Percentiles rank a stretch among this genome's conserved stretches.
phyloP scores from a whole-genome alignment of 768 basidiomycete species.

The Leccinum truebloodii region DNA sequence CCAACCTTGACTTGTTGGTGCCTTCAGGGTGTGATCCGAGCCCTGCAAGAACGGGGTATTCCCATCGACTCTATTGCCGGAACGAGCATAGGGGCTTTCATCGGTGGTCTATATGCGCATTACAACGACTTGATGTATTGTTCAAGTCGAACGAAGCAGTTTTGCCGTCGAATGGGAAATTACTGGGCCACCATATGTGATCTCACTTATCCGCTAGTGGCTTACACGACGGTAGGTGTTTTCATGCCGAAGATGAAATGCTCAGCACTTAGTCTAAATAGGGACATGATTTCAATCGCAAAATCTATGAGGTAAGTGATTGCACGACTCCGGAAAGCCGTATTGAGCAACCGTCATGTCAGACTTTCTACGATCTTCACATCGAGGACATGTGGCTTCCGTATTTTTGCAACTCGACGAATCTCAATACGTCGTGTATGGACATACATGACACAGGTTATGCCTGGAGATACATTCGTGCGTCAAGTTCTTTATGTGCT shows the following conservation, averaged over 20 bases:
- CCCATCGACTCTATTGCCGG: conserved; percentile 95
- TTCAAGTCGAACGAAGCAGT: conserved; percentile 85
- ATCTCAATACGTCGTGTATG: conserved; percentile 95
- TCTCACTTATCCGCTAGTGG: conserved; percentile 77
- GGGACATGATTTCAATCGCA: conserved; percentile 95
- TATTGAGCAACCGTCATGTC: conserved; percentile 10
- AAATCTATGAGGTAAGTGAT: conserved; percentile 77
- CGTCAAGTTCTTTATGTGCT: conserved; percentile 19
- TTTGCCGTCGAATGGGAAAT: conserved; percentile 89
- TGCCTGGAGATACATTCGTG: conserved; percentile 93
- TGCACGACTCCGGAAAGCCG: not conserved
- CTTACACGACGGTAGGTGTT: conserved; percentile 65
- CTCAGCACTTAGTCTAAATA: conserved; percentile 32
- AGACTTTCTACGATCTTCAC: conserved; percentile 92
- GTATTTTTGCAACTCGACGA: conserved; percentile 97
- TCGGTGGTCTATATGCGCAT: conserved; percentile 93
- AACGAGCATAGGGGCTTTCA: conserved; percentile 90
- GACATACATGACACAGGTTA: conserved; percentile 98
- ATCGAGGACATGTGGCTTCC: conserved; percentile 99
- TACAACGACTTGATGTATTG: conserved; percentile 90
- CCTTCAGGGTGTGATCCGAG: conserved; percentile 83
- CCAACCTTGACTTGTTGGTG: conserved; percentile 8
- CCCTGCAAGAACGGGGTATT: conserved; percentile 87
- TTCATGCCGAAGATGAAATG: conserved; percentile 3
- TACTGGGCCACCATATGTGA: conserved; percentile 94